Conservation (phyloP, 2,329 filamentous ascomycete species). For the Aspergillus flavus region DNA sequence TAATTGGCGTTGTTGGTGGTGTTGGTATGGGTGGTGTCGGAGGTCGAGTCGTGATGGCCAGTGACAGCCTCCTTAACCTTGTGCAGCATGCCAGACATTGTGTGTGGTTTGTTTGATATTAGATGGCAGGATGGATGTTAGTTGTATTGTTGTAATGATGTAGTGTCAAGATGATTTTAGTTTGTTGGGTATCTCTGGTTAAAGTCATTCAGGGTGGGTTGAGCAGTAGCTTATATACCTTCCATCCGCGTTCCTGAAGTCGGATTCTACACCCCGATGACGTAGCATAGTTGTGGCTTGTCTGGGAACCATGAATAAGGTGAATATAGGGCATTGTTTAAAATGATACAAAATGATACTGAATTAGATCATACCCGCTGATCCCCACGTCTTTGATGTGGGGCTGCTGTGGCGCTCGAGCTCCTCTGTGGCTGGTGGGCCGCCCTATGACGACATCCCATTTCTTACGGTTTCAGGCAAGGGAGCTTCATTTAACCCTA, state of each 20-base stretch:
- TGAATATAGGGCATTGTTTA: background rate
- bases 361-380: background rate
- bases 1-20: background rate
- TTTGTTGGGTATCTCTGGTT: background rate
- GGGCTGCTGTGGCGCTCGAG: background rate
- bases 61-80: conserved; percentile 49
- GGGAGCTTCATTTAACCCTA: no score
- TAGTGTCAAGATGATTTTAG: background rate
- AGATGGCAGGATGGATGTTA: background rate
- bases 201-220: background rate
- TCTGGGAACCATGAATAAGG: background rate
- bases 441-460: background rate
- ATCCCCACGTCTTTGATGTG: background rate
- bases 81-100: conserved; percentile 47
- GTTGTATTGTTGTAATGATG: background rate
- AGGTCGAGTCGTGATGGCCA: conserved; percentile 27
- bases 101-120: conserved; percentile 16
- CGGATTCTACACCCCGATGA: background rate
- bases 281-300: background rate
- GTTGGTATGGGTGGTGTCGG: background rate
- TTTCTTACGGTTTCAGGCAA: no score
- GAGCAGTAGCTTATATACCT: background rate
- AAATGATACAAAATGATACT: no score
- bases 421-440: background rate
- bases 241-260: background rate